Evolutionary conservation across 108 stramenopile genomes (phyloP), one percentile per base, ranked within the genome.

Genomic region (Nannochloropsis gaditana): DNA sequence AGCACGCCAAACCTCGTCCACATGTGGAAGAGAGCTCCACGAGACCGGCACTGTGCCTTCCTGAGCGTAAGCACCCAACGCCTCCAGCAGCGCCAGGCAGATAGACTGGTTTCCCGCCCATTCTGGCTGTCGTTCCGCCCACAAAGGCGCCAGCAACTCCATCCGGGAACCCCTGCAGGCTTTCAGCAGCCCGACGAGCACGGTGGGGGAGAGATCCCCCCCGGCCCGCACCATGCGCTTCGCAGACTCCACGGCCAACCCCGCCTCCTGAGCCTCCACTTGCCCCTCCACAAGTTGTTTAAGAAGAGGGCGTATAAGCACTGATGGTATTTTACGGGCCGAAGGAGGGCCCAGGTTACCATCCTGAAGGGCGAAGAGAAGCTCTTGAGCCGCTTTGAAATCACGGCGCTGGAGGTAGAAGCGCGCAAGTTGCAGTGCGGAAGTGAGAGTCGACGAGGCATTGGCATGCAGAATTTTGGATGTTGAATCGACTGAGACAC

Each of bases 381-480:
- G 59, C 59, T 73, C 59, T 15, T n/a, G 59, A n/a, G 59, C 59
- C n/a, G 59, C 59, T 73, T 73, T 73, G 59, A 73, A 4, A 73
- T 73, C 59, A 5, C 59, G 19, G 19, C 59, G 4, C 15, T n/a
- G 19, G 59, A 73, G 59, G 59, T 73, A 73, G 59, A 73, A 73
- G n/a, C 59, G 59, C 19, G 6, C 59, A 15, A 73, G 59, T 73
- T 73, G 59, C 59, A 73, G n/a, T 73, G 59, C 59, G n/a, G 59
- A 73, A n/a, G 59, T 73, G 4, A 73, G 59, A 8, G 5, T 73
- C 19, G 59, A 73, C 15, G 15, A n/a, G 59, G 59, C n/a, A n/a
- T 4, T 50, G 47, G 11, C n/a, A n/a, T 73, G 15, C 19, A n/a
- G n/a, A n/a, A n/a, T 3, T 15, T 15, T n/a, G 8, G 19, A 4